phyloP scores from a whole-genome alignment of 495 filamentous ascomycete species.

The Penicillium angulare region DNA sequence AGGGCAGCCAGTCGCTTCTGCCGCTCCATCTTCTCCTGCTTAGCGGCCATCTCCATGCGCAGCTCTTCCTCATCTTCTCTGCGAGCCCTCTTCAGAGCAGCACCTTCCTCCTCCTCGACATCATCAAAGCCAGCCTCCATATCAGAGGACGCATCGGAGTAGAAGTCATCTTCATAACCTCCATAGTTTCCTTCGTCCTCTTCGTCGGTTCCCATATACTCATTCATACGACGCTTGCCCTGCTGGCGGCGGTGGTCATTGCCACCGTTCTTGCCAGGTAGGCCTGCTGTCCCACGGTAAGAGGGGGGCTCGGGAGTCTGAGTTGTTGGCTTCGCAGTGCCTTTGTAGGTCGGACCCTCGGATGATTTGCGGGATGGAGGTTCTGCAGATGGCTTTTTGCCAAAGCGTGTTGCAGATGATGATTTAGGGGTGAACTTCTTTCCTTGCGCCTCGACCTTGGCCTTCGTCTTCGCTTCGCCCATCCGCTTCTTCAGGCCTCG shows the following conservation, averaged over 20 bases:
- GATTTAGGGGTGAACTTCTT: slow-evolving; percentile 27
- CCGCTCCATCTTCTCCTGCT: slow-evolving; percentile 55
- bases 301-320: slow-evolving; percentile 31
- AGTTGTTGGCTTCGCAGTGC: slow-evolving; percentile 50
- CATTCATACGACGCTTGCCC: slow-evolving; percentile 36
- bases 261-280: slow-evolving; percentile 26
- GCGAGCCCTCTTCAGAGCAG: slow-evolving; percentile 47
- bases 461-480: slow-evolving; percentile 32
- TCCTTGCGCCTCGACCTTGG: slow-evolving; percentile 28
- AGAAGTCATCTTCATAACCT: slow-evolving; percentile 53
- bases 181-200: slow-evolving; percentile 48
- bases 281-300: slow-evolving; percentile 58
- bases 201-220: slow-evolving; percentile 50
- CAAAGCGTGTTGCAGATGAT: not conserved
- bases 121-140: slow-evolving; percentile 66
- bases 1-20: slow-evolving; percentile 50
- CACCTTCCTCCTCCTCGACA: slow-evolving; percentile 56
- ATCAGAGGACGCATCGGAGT: slow-evolving; percentile 56
- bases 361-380: not conserved
- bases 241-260: slow-evolving; percentile 38
- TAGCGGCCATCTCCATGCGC: slow-evolving; percentile 51
- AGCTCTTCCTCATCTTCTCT: slow-evolving; percentile 61
- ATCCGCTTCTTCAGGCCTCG: slow-evolving; percentile 39
- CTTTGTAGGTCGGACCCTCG: slow-evolving; percentile 46
- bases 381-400: not conserved